Conservation (phyloP, 495 filamentous ascomycete genomes). For the Chaetomium fimeti region DNA sequence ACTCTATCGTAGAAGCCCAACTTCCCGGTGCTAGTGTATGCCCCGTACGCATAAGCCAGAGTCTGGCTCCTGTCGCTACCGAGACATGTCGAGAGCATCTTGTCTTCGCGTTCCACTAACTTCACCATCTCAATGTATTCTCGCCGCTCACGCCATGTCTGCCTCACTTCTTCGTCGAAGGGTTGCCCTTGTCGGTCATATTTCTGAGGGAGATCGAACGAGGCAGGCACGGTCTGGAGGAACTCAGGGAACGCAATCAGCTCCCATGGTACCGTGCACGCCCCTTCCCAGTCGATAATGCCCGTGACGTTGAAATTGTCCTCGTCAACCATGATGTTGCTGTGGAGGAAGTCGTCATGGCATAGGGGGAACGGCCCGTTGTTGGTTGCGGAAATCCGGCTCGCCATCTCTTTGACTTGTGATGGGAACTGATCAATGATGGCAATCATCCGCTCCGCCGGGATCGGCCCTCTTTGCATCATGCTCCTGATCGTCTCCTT, state of each 20-base stretch:
- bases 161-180: conserved; percentile 12
- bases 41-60: conserved; percentile 15
- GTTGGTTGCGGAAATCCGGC: conserved; percentile 19
- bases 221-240: conserved; percentile 11
- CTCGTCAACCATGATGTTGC: conserved; percentile 40
- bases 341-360: conserved; percentile 38
- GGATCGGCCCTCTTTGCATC: conserved; percentile 10
- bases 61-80: conserved; percentile 9
- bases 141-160: conserved; percentile 17
- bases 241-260: conserved; percentile 20
- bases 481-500: conserved; percentile 14
- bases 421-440: conserved; percentile 25
- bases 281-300: conserved; percentile 41
- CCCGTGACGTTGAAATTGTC: conserved; percentile 29
- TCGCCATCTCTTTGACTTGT: conserved; percentile 21
- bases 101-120: not conserved
- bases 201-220: conserved; percentile 16
- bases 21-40: conserved; percentile 12
- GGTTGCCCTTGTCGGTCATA: conserved; percentile 20
- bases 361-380: conserved; percentile 31
- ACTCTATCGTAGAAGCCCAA: conserved; percentile 12
- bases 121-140: conserved; percentile 23
- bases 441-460: conserved; percentile 19
- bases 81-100: conserved; percentile 10
- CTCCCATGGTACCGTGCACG: conserved; percentile 35